These are phyloP conservation scores for Sclerotinia nivalis DNA, from an alignment of 2,329 filamentous ascomycete genomes.

Conservation along the genomic window DNA sequence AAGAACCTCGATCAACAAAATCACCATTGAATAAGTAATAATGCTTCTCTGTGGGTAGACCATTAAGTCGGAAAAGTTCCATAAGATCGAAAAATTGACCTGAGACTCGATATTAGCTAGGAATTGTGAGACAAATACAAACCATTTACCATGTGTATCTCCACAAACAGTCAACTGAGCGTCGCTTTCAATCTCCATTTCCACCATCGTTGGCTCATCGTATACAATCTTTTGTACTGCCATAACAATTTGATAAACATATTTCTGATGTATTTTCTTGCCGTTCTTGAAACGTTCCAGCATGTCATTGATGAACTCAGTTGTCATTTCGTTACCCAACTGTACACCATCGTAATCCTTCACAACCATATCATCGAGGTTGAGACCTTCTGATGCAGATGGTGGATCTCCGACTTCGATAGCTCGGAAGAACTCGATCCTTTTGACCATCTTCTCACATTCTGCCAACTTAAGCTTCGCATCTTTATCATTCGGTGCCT, in stretches of 20 bases:
- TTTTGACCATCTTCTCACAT: slow-evolving; percentile 91
- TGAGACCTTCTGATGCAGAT: slow-evolving; percentile 86
- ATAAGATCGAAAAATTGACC: slow-evolving; percentile 97
- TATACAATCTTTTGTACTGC: slow-evolving; percentile 88
- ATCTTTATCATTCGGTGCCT: slow-evolving; percentile 85
- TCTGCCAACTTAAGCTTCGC: slow-evolving; percentile 88
- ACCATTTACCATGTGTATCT: slow-evolving; percentile 80
- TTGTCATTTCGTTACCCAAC: slow-evolving; percentile 82
- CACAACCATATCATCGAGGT: slow-evolving; percentile 87
- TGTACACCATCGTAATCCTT: slow-evolving; percentile 80
- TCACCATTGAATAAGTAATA: slow-evolving; percentile 98
- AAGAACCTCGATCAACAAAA: slow-evolving; percentile 95
- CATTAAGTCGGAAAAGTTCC: slow-evolving; percentile 92
- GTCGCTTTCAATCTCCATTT: slow-evolving; percentile 77
- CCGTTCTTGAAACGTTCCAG: slow-evolving; percentile 92
- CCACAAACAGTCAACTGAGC: slow-evolving; percentile 89
- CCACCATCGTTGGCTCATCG: slow-evolving; percentile 95
- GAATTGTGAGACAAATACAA: neutral
- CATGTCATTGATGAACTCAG: slow-evolving; percentile 98
- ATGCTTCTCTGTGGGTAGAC: slow-evolving; percentile 79
- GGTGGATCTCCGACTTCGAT: slow-evolving; percentile 93
- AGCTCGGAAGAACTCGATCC: slow-evolving; percentile 88
- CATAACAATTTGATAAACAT: slow-evolving; percentile 93
- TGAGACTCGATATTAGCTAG: slow-evolving; percentile 41
- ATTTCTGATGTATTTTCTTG: slow-evolving; percentile 94